Evolutionary conservation across 192 early-diverging fungal species (phyloP), one percentile per base, ranked within the genome.

Genomic region (Rhizophagus clarus): DNA sequence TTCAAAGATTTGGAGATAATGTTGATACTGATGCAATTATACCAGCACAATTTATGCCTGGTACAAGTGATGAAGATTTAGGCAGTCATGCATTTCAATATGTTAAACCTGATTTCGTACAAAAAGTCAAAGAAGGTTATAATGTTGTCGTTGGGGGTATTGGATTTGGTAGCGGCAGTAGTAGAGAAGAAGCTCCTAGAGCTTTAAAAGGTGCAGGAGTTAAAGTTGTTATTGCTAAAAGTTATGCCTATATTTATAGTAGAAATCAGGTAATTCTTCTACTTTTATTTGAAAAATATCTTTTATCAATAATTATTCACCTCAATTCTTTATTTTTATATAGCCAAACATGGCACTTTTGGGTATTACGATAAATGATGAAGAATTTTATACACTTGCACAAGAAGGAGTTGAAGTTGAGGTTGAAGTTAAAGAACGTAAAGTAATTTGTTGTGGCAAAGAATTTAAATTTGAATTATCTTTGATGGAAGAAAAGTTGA

Each of bases 21-120:
- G 84, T 94, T 72, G 93, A 94, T 69, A 94, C 93, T 2, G 93
- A 94, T 79, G 92, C 91, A 34, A 94, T 94, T 68, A 94, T 94
- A 81, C 92, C 91, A 10, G 92, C 92, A 10, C 91, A 91, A 86
- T 92, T 92, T 80, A 93, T 93, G 91, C 89, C 90, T 24, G 92
- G 91, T 31, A 90, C 86, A 17, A 88, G 87, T 24, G 93, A 94
- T 63, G 84, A 89, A 47, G 92, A 93, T 62, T 86, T 94, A 31
- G 93, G 93, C 62, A 89, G 85, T 12, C 89, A 90, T 76, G 89
- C 89, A 26, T 94, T 93, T 88, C 89, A 91, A 61, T 91, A 92
- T 83, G 90, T 90, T 79, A 91, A 88, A 83, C 91, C 93, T 79
- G 92, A 93, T 80, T 93, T 93, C 89, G 88, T 90, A 61, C 83